Evolutionary conservation across 192 early-diverging fungal species (phyloP).

Genomic region (Coemansia sp.): DNA sequence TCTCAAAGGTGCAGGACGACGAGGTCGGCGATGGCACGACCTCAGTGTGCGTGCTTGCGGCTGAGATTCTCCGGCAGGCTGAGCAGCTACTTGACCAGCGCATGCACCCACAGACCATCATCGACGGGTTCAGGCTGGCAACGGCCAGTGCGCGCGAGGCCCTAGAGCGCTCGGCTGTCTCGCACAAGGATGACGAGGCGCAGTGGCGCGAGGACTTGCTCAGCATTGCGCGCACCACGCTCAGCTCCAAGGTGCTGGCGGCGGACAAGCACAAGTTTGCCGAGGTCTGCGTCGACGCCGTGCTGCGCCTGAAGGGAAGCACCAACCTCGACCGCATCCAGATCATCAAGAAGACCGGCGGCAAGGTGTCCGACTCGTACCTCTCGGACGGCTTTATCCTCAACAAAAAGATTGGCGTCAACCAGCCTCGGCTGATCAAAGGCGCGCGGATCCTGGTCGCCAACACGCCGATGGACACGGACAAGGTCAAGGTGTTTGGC

Average conservation of each 20-base stretch:
- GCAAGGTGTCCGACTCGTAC: slow-evolving; percentile 93
- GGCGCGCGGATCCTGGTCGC: slow-evolving; percentile 97
- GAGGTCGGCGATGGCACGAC: slow-evolving; percentile 99
- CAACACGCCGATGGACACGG: slow-evolving; percentile 99
- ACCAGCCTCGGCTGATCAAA: slow-evolving; percentile 95
- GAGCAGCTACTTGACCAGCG: slow-evolving; percentile 91
- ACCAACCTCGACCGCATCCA: slow-evolving; percentile 99
- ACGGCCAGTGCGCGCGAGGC: slow-evolving; percentile 80
- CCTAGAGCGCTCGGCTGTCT: slow-evolving; percentile 77
- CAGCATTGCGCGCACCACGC: slow-evolving; percentile 97
- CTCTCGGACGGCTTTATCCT: slow-evolving; percentile 97
- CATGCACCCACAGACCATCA: slow-evolving; percentile 98
- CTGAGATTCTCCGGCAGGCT: slow-evolving; percentile 93
- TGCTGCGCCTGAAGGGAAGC: slow-evolving; percentile 92
- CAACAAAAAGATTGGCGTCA: slow-evolving; percentile 99
- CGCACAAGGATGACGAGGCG: slow-evolving; percentile 73
- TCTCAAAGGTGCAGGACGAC: slow-evolving; percentile 99
- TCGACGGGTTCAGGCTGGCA: slow-evolving; percentile 94
- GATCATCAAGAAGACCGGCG: slow-evolving; percentile 99
- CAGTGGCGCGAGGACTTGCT: slow-evolving; percentile 88
- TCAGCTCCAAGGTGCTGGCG: slow-evolving; percentile 95
- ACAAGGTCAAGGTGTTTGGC: slow-evolving; percentile 99
- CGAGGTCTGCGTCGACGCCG: slow-evolving; percentile 95
- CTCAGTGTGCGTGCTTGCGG: slow-evolving; percentile 96
- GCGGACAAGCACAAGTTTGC: slow-evolving; percentile 97